Base-by-base conservation (phyloP, 2,329 filamentous ascomycete species). In the Pseudogymnoascus sp. region DNA sequence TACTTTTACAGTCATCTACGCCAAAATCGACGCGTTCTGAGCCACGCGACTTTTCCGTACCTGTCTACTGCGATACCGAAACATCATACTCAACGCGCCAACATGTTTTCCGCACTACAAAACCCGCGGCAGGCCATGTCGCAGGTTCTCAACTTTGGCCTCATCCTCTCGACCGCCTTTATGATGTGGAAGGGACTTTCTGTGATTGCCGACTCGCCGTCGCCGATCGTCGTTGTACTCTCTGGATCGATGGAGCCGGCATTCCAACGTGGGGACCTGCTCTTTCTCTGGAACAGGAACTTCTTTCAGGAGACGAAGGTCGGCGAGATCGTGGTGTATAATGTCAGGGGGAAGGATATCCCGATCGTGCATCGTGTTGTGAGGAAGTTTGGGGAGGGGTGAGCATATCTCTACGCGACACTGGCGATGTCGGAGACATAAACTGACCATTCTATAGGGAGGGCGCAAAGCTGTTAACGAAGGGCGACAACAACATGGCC, bases 321-420 rank as follows among this genome's bases (percentile, higher is more conserved):
- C 53, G 88, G 88, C 16, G 88, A 91, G 75, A 81, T 90, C 66
- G 88, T 91, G 68, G 87, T 91, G 59, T 91, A 90, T 72, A 90
- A 89, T 72, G 86, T 90, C 33, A 81, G 83, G 69, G 87, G 86
- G 44, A 99, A 97, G 80, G 90, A 96, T 68, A 97, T 99, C 67
- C 94, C 94, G 31, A 99, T 99, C 76, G 94, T 99, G 68, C 94
- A 99, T 78, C 82, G 94, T 60, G 84, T 97, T 8, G 89, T 97
- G 62, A 84, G 92, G 77, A 86, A 85, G 73, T 88, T 87, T 73
- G 85, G 85, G 21, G 70, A 71, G 31, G 84, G 84, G 79, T 83
- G 72, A 64, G 80, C 75, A 60, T 53, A 28, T 18, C 28, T 33
- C 44, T 16, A 11, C 18, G 50, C 42, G 47, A 28, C 21, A 59